These are phyloP conservation scores for Hyphopichia burtonii DNA, from an alignment of 1,139 yeast genomes.

Conservation along the genomic window DNA sequence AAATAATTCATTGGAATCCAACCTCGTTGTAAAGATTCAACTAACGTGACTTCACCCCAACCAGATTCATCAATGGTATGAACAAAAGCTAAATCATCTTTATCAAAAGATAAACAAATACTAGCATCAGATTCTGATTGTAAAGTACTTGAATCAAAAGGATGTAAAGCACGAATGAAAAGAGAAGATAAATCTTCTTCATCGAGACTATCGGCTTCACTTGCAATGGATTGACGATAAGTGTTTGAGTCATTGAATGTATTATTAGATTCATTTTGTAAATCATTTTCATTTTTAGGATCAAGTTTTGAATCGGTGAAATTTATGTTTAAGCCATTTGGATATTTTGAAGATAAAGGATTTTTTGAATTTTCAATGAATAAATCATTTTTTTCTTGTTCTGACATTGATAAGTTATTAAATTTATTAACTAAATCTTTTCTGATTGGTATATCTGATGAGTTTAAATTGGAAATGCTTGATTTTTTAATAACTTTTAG, in stretches of 20 bases:
- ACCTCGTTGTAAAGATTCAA: conserved; percentile 72
- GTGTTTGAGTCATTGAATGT: conserved; percentile 5
- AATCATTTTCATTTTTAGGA: conserved; percentile 13
- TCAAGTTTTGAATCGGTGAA: conserved; percentile 17
- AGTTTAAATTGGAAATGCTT: neutral
- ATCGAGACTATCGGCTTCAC: conserved; percentile 11
- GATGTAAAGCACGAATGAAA: conserved; percentile 67
- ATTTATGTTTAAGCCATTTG: conserved; percentile 19
- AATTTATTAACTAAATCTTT: conserved; percentile 26
- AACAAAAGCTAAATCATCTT: conserved; percentile 79
- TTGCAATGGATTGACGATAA: conserved; percentile 8
- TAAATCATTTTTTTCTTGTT: conserved; percentile 16
- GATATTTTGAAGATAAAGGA: conserved; percentile 8
- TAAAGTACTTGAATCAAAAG: conserved; percentile 71
- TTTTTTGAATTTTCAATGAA: conserved; percentile 12
- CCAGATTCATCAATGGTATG: conserved; percentile 91
- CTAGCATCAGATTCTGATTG: conserved; percentile 67
- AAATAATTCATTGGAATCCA: conserved; percentile 98
- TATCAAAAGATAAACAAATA: conserved; percentile 79
- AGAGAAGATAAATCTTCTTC: conserved; percentile 45
- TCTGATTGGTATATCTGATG: conserved; percentile 28
- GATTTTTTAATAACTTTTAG: conserved; percentile 16
- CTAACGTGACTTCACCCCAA: conserved; percentile 93
- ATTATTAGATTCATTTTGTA: conserved; percentile 1
- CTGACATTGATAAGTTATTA: conserved; percentile 11